Evolutionary conservation across 345 rosid genomes (phyloP).

Genomic region (Heritiera fomes): DNA sequence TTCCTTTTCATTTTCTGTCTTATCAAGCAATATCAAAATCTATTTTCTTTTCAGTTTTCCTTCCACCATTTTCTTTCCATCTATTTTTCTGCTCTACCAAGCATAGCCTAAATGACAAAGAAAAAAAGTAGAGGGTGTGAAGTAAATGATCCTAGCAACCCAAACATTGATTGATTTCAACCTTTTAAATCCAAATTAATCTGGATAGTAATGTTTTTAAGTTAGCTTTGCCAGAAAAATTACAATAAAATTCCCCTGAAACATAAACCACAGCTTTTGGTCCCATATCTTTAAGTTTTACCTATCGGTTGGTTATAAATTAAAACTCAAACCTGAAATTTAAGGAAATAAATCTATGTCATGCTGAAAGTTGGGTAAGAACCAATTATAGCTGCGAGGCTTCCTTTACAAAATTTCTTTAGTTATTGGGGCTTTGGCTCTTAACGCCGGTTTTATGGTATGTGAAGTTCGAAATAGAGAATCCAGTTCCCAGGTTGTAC

Average conservation of each 20-base stretch:
- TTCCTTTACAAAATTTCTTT: neutral
- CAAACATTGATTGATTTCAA: conserved; percentile 13
- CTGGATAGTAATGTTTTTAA: neutral
- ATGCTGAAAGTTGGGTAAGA: neutral
- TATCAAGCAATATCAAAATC: too few species aligned
- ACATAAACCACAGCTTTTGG: neutral
- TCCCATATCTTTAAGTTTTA: conserved; percentile 5
- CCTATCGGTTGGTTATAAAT: neutral
- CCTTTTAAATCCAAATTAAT: neutral
- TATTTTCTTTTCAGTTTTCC: too few species aligned
- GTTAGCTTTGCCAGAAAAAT: neutral
- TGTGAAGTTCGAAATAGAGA: too few species aligned
- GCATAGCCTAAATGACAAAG: neutral
- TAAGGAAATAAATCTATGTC: neutral
- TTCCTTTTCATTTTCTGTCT: too few species aligned
- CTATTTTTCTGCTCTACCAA: too few species aligned
- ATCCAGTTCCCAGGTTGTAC: neutral
- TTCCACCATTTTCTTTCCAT: too few species aligned
- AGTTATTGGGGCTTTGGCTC: neutral
- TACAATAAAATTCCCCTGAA: neutral
- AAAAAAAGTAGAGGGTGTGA: neutral
- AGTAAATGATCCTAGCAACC: conserved; percentile 15
- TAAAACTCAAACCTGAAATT: neutral
- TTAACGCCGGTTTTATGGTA: neutral
- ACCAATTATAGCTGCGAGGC: neutral